A percentile compares a stretch with the other conserved stretches of the same genome.
Evolutionary conservation across 805 yeast species (phyloP).

Genomic region (Lachancea kluyveri): DNA sequence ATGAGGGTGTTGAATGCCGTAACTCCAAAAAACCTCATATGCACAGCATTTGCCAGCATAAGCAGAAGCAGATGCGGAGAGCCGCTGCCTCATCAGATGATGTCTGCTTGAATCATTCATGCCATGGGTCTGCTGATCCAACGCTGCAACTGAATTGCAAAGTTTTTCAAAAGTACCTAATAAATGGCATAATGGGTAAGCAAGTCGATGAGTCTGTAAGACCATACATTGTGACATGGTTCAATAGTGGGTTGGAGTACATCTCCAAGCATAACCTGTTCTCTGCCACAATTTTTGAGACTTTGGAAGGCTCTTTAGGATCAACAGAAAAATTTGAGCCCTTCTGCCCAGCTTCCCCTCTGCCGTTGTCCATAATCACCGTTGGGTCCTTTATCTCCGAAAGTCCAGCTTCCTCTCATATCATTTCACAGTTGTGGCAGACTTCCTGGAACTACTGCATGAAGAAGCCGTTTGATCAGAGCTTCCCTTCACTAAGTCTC

Average conservation of each 20-base stretch:
- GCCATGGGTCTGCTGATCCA: too few species aligned
- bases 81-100: too few species aligned
- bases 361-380: constrained; percentile 3
- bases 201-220: too few species aligned
- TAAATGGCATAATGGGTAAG: too few species aligned
- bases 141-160: too few species aligned
- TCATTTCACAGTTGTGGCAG: constrained; percentile 8
- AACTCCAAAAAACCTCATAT: too few species aligned
- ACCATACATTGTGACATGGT: too few species aligned
- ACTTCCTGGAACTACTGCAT: constrained; percentile 9
- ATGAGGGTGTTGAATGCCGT: too few species aligned
- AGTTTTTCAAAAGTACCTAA: too few species aligned
- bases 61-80: too few species aligned
- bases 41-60: too few species aligned
- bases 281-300: background rate
- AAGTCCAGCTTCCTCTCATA: background rate
- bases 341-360: constrained; percentile 4
- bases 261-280: background rate
- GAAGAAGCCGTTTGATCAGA: constrained; percentile 5
- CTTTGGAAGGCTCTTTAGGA: background rate
- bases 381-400: constrained; percentile 1
- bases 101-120: too few species aligned
- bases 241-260: background rate
- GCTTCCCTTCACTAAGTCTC: constrained; percentile 4
- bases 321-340: constrained; percentile 20